Conservation (phyloP, 768 basidiomycete genomes). For the Agaricus blazei region DNA sequence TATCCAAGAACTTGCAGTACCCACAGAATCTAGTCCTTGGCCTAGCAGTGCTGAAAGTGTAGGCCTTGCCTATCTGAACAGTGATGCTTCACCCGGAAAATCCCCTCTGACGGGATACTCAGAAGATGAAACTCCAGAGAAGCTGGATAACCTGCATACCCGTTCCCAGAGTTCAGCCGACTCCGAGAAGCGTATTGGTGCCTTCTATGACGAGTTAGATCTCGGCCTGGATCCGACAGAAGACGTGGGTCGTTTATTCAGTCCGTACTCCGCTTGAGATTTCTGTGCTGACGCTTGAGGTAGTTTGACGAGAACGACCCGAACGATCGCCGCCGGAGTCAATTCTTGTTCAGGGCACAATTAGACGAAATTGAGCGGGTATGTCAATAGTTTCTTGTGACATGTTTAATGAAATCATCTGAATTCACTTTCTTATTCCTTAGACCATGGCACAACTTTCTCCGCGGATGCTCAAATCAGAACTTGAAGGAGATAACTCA, state of each 20-base stretch:
- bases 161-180: constrained; percentile 30
- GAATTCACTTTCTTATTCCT: background rate
- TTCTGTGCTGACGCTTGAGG: constrained; percentile 13
- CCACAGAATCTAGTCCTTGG: constrained; percentile 30
- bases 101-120: constrained; percentile 4
- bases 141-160: constrained; percentile 35
- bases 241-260: constrained; percentile 29
- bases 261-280: constrained; percentile 1
- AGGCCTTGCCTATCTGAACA: constrained; percentile 41
- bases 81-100: constrained; percentile 20
- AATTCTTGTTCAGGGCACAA: constrained; percentile 67
- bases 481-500: constrained; percentile 32
- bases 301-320: constrained; percentile 71
- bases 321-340: constrained; percentile 70
- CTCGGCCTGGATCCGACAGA: constrained; percentile 42
- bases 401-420: constrained; percentile 1
- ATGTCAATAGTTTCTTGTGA: constrained; percentile 5
- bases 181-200: constrained; percentile 42
- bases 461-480: constrained; percentile 42
- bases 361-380: constrained; percentile 79
- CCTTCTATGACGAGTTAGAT: constrained; percentile 47
- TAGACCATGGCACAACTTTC: constrained; percentile 67
- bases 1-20: constrained; percentile 25
- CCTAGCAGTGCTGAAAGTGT: constrained; percentile 30
- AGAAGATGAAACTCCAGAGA: constrained; percentile 21